Percentiles rank a stretch among this genome's conserved stretches.
Evolutionary conservation across 768 basidiomycete genomes (phyloP).

Genomic region (Tubosaeta sp.): DNA sequence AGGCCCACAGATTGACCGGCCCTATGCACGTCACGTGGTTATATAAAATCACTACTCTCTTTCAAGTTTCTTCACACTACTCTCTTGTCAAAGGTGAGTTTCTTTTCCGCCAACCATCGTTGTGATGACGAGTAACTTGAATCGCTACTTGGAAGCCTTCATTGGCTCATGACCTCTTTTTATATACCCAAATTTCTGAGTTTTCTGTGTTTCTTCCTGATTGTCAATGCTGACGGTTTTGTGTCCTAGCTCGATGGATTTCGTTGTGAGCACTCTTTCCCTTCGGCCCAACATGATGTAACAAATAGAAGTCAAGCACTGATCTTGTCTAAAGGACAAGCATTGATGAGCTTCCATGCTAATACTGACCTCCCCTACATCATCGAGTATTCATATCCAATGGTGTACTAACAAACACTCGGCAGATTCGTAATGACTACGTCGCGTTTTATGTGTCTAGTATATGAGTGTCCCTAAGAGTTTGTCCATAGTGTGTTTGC

Average conservation of each 20-base stretch:
- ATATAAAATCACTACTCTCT: conserved; percentile 14
- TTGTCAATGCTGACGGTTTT: conserved; percentile 10
- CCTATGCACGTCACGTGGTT: conserved; percentile 34
- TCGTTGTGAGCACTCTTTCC: conserved; percentile 33
- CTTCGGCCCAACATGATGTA: conserved; percentile 46
- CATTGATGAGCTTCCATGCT: conserved; percentile 84
- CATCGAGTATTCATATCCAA: background rate
- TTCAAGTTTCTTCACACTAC: background rate
- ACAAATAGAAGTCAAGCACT: conserved; percentile 90
- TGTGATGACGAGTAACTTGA: conserved; percentile 64
- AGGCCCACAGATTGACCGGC: conserved; percentile 26
- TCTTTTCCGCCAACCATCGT: conserved; percentile 7
- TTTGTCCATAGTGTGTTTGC: conserved; percentile 58
- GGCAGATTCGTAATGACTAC: conserved; percentile 5
- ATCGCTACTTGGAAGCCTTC: conserved; percentile 83
- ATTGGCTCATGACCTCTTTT: conserved; percentile 60
- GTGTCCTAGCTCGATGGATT: background rate
- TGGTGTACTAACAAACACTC: conserved; percentile 13
- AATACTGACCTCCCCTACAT: conserved; percentile 57
- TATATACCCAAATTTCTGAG: conserved; percentile 95
- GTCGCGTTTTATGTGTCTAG: conserved; percentile 2
- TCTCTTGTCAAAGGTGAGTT: conserved; percentile 29
- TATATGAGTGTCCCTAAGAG: conserved; percentile 8
- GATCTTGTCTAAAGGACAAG: conserved; percentile 70
- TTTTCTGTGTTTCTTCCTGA: background rate